Evolutionary conservation across 2,329 filamentous ascomycete species (phyloP), one percentile per base, ranked within the genome.

Genomic region (Apiospora kogelbergensis): DNA sequence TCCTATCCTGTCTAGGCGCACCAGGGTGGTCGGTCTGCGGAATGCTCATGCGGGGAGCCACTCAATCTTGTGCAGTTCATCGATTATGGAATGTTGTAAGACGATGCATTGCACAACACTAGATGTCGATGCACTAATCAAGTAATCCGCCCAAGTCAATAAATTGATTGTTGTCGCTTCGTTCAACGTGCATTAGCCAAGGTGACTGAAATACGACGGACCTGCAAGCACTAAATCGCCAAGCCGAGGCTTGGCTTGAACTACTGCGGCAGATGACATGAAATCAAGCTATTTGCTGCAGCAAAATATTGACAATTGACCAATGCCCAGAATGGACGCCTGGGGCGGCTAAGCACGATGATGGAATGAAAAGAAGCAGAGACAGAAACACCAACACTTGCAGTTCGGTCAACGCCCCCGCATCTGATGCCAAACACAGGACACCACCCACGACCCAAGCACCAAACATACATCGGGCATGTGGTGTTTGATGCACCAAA

Each of bases 401-500:
- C 40, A 26, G 26, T 20, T 33, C 33, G 33, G 33, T 33, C 48
- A 30, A 33, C 20, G 48, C 24, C 48, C 24, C 44, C 44, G 44
- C 44, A 42, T 46, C 44, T n/a, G 22, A 24, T 26, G 22, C 46
- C 46, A 26, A 22, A 42, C 46, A 26, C 11, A n/a, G n/a, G n/a
- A n/a, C n/a, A n/a, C n/a, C n/a, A n/a, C 46, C 22, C 24, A 22
- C 9, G 20, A n/a, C 20, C 44, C 44, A 37, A 37, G 33, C 5
- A 41, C 40, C 40, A 42, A 42, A 11, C 40, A 24, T 33, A 33
- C 48, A 20, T 33, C n/a, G n/a, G n/a, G 48, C 48, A 57, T 57
- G 48, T 57, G 48, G 48, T 57, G 48, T 57, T 57, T 57, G 48
- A 57, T 57, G 48, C 15, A 57, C 48, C 33, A 57, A 57, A 57